Evolutionary conservation across 2,329 filamentous ascomycete genomes (phyloP), one percentile per base, ranked within the genome.

Genomic region (Verticillium nubilum): DNA sequence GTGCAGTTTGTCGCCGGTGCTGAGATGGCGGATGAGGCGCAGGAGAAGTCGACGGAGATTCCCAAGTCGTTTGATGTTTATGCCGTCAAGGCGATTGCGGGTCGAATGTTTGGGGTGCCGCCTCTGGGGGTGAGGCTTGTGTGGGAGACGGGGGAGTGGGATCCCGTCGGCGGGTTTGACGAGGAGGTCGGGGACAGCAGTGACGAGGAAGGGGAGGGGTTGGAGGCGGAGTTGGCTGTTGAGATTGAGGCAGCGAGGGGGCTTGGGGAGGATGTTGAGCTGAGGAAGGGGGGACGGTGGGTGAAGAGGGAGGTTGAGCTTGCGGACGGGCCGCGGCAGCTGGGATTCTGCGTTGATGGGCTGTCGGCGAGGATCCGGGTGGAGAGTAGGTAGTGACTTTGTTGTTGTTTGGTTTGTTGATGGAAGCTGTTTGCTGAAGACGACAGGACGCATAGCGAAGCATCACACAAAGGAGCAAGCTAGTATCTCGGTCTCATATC

Each of bases 111-210:
- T 67, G 78, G 75, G 1, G 66, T 90, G 12, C 74, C 80, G 54
- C 89, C 92, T 0, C 78, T 91, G 63, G 75, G 75, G 50, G 76
- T 94, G 61, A 81, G 80, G 47, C 72, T 98, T 55, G 76, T 95
- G 0, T 96, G 91, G 89, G 92, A 97, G 76, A 97, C 92, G 9
- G 91, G 91, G 23, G 93, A 97, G 72, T 91, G 89, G 86, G 92
- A 97, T 72, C 91, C 91, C 0, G 86, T 92, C 0, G 82, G 82
- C 9, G 81, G 83, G 62, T 84, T 86, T 65, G 81, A 86, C 62
- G 80, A 84, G 4, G 80, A 82, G 29, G 85, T 85, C 52, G 81
- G 76, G 58, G 79, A 78, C 52, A 75, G 71, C 28, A 67, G 66
- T 59, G 68, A 70, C 3, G 69, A 67, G 13, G 81, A 81, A 25